A percentile compares a stretch with the other conserved stretches of the same genome.
These are phyloP conservation scores for Rutstroemia sp. DNA, from an alignment of 2,329 filamentous ascomycete genomes.

Conservation along the genomic window DNA sequence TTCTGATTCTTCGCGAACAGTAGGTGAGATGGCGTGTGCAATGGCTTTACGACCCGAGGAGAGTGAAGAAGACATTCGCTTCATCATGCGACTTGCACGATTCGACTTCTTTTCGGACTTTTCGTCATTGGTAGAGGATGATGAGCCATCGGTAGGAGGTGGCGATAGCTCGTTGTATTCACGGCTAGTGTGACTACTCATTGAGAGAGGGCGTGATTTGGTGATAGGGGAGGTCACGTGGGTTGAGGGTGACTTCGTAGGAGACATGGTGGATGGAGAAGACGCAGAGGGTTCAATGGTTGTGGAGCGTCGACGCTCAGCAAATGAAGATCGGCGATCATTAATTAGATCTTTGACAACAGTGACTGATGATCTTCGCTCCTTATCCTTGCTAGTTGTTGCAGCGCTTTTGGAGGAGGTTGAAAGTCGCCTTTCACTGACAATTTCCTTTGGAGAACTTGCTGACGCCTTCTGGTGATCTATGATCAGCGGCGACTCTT, in stretches of 20 bases:
- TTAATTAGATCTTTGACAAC: conserved; percentile 49
- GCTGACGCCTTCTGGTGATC: conserved; percentile 42
- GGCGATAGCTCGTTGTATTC: conserved; percentile 26
- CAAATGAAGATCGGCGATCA: conserved; percentile 46
- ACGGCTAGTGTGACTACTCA: conserved; percentile 44
- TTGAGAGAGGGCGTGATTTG: conserved; percentile 55
- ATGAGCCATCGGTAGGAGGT: conserved; percentile 34
- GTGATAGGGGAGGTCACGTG: conserved; percentile 37
- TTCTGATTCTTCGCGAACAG: conserved; percentile 32
- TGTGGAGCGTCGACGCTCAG: conserved; percentile 36
- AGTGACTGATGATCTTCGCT: conserved; percentile 51
- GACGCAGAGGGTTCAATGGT: conserved; percentile 37
- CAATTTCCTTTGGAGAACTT: conserved; percentile 32
- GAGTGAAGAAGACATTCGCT: conserved; percentile 55
- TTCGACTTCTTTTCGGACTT: conserved; percentile 45
- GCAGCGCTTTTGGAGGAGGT: conserved; percentile 19
- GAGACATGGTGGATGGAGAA: conserved; percentile 35
- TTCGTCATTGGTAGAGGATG: conserved; percentile 37
- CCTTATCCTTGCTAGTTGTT: conserved; percentile 18
- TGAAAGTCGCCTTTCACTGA: conserved; percentile 31
- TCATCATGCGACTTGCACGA: conserved; percentile 44
- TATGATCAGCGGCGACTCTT: conserved; percentile 51
- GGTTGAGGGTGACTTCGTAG: conserved; percentile 39
- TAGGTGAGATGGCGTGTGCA: conserved; percentile 29
- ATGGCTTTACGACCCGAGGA: conserved; percentile 36